phyloP scores from a whole-genome alignment of 495 filamentous ascomycete species.

The Darksidea phi region DNA sequence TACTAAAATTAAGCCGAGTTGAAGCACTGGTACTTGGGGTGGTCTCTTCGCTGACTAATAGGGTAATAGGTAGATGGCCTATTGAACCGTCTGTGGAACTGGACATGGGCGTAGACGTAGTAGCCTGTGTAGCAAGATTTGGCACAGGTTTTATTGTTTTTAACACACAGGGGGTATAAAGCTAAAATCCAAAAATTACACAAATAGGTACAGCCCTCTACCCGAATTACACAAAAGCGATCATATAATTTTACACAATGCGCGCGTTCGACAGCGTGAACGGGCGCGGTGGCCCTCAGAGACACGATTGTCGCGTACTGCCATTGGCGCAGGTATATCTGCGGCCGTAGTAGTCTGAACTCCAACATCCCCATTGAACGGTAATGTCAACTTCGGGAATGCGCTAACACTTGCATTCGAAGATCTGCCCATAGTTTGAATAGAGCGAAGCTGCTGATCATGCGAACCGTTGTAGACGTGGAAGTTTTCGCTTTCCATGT shows the following conservation, averaged over 20 bases:
- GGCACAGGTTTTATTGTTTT: too few species aligned
- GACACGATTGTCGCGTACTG: too few species aligned
- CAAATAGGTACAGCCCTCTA: too few species aligned
- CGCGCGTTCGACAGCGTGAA: too few species aligned
- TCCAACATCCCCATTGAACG: background rate
- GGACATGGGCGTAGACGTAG: background rate
- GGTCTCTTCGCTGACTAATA: background rate
- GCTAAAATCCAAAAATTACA: too few species aligned
- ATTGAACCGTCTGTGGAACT: slow-evolving; percentile 1
- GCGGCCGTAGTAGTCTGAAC: background rate
- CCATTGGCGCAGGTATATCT: background rate
- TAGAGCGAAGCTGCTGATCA: slow-evolving; percentile 19
- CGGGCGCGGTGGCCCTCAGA: too few species aligned
- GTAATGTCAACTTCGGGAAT: background rate
- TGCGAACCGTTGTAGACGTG: too few species aligned
- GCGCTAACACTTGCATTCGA: background rate
- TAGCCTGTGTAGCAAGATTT: slow-evolving; percentile 1
- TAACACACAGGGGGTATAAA: too few species aligned
- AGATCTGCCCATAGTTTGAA: slow-evolving; percentile 12
- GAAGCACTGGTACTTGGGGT: slow-evolving; percentile 5
- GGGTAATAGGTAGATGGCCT: slow-evolving; percentile 7
- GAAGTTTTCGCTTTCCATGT: too few species aligned
- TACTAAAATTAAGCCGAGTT: slow-evolving; percentile 20
- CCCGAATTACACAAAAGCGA: too few species aligned
- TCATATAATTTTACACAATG: too few species aligned